Conservation (phyloP, 2,329 filamentous ascomycete genomes). For the Fusarium secorum region DNA sequence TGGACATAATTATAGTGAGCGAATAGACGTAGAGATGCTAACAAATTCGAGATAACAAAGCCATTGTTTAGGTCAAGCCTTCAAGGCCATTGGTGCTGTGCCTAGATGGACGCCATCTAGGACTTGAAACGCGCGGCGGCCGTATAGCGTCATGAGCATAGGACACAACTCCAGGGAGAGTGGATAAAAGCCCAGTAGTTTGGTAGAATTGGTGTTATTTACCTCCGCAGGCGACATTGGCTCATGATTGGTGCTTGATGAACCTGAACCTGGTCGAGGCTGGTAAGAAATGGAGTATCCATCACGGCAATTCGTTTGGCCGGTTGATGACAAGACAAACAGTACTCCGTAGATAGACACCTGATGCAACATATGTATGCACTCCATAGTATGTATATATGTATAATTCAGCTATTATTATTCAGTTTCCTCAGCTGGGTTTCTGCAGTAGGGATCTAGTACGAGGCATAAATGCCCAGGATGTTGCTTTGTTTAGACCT, state of each 20-base stretch:
- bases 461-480: background rate
- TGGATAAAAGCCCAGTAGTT: constrained; percentile 11
- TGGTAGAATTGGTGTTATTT: constrained; percentile 7
- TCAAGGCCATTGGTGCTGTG: constrained; percentile 1
- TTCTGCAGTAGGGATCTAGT: constrained; percentile 1
- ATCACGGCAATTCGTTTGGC: background rate
- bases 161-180: background rate
- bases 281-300: constrained; percentile 3
- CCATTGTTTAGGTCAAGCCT: constrained; percentile 9
- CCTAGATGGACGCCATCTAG: constrained; percentile 28
- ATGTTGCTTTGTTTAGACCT: background rate
- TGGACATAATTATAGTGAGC: background rate
- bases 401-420: constrained; percentile 6
- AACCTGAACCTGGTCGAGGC: background rate
- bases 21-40: background rate
- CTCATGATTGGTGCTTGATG: background rate
- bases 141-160: constrained; percentile 13
- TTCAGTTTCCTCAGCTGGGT: constrained; percentile 4
- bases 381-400: background rate
- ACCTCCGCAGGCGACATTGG: constrained; percentile 1
- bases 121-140: constrained; percentile 39
- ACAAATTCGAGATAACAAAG: constrained; percentile 6
- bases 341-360: background rate
- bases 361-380: background rate
- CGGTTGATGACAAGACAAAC: background rate